Base-by-base conservation (phyloP, 805 yeast genomes). In the Cyberlindnera mrakii region DNA sequence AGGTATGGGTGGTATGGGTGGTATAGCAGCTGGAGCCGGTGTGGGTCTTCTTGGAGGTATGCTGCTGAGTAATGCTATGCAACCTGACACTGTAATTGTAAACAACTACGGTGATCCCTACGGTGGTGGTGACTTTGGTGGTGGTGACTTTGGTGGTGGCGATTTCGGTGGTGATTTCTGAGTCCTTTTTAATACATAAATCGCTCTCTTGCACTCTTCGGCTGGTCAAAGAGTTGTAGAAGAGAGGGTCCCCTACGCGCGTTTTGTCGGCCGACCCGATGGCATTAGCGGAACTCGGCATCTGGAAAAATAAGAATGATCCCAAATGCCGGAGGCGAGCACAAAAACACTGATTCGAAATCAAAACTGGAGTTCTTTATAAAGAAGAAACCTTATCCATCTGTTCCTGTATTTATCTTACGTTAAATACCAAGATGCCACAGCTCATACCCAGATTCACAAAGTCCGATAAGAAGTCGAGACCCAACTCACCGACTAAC, bases 121-220 rank as follows among this genome's bases (percentile, higher is more conserved):
- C 33, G 53, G 46, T n/a, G 66, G 58, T 19, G 64, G 59, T 20
- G 52, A 37, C 20, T 41, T 27, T 38, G 46, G 44, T 9, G 65
- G 58, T n/a, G 66, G 54, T 40, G 66, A 60, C 44, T 54, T 50
- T 33, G 72, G 65, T 29, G 75, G 70, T 23, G 75, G 70, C 20
- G 55, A 47, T 33, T 50, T 44, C 44, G 46, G 46, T 18, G 47
- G 49, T n/a, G 51, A 47, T 34, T 47, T 48, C 39, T 48, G 31
- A 37, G 16, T 15, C 14, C 14, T 18, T 44, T 30, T 2, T n/a
- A 4, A 5, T 30, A 8, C 27, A 23, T 23, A 23, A 23, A 23
- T 23, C 27, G 27, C 27, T 23, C 27, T 23, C 10, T 23, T 23
- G 2, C 11, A 23, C 11, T 23, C 11, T 23, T 10, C 3, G 2